phyloP scores from a whole-genome alignment of 768 basidiomycete genomes.

The Boletus eberwhitei region DNA sequence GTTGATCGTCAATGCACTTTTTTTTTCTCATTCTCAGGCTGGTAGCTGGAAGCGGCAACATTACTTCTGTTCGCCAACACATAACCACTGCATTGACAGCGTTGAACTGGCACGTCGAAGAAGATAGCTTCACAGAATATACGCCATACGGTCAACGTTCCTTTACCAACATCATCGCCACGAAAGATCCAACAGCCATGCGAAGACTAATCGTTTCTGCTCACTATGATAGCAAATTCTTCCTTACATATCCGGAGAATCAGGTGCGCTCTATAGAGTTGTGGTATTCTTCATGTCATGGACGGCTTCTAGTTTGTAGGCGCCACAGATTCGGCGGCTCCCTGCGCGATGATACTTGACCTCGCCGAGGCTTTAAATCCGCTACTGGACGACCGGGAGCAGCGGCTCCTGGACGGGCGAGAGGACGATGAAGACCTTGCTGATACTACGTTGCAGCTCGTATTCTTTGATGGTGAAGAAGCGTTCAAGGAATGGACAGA shows the following conservation, averaged over 20 bases:
- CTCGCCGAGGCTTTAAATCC: slow-evolving; percentile 81
- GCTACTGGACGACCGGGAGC: slow-evolving; percentile 58
- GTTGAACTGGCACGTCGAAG: slow-evolving; percentile 85
- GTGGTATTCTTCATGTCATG: slow-evolving; percentile 3
- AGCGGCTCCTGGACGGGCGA: slow-evolving; percentile 49
- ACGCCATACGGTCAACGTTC: slow-evolving; percentile 80
- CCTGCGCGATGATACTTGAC: slow-evolving; percentile 93
- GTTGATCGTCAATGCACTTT: background rate
- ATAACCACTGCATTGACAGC: slow-evolving; percentile 67
- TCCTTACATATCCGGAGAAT: slow-evolving; percentile 62
- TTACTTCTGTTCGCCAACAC: slow-evolving; percentile 78
- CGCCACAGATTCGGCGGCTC: slow-evolving; percentile 94
- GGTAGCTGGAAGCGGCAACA: slow-evolving; percentile 70
- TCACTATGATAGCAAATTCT: slow-evolving; percentile 93
- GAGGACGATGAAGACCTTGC: slow-evolving; percentile 75
- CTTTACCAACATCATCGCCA: slow-evolving; percentile 92
- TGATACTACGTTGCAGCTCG: slow-evolving; percentile 83
- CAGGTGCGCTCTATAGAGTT: slow-evolving; percentile 48
- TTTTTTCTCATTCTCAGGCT: background rate
- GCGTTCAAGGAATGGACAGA: slow-evolving; percentile 89
- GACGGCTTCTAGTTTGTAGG: slow-evolving; percentile 74
- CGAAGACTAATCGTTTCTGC: slow-evolving; percentile 85
- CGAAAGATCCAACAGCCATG: slow-evolving; percentile 84
- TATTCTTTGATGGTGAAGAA: slow-evolving; percentile 98
- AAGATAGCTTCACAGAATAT: slow-evolving; percentile 70